phyloP scores from a whole-genome alignment of 2,329 filamentous ascomycete species.

The Colletotrichum incanum region DNA sequence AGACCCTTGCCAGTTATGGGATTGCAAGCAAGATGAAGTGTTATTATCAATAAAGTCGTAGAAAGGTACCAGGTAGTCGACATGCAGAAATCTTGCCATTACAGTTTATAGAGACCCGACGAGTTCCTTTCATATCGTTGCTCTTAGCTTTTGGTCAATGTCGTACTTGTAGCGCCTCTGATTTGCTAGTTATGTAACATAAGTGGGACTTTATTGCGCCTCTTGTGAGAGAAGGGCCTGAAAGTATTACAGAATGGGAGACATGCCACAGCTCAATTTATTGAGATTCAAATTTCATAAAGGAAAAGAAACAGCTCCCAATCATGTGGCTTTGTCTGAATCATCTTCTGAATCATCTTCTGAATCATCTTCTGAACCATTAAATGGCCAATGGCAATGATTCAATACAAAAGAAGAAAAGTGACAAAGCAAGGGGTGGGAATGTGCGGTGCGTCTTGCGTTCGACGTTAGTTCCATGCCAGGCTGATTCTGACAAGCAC shows the following conservation, averaged over 20 bases:
- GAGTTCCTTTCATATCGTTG: background rate
- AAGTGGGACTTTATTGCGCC: background rate
- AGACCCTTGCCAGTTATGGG: background rate
- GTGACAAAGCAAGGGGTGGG: too few relatives aligned
- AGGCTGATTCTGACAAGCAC: too few relatives aligned
- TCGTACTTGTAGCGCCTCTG: background rate
- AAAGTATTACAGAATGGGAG: background rate
- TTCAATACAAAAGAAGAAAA: too few relatives aligned
- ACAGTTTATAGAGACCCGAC: background rate
- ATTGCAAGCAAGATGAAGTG: background rate
- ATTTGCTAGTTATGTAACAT: background rate
- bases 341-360: too few relatives aligned
- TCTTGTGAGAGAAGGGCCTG: background rate
- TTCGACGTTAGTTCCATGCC: too few relatives aligned
- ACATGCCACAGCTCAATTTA: background rate
- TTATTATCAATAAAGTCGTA: background rate
- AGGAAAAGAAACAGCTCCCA: too few relatives aligned
- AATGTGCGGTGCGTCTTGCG: too few relatives aligned
- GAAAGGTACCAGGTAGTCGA: background rate
- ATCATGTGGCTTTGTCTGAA: too few relatives aligned
- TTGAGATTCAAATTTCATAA: background rate
- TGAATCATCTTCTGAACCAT: too few relatives aligned
- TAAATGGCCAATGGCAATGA: too few relatives aligned
- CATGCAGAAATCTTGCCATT: background rate
- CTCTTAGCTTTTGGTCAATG: background rate